Percentiles rank a stretch among this genome's conserved stretches.
Evolutionary conservation across 2,329 filamentous ascomycete genomes (phyloP).

Genomic region (Trichoderma citrinoviride): DNA sequence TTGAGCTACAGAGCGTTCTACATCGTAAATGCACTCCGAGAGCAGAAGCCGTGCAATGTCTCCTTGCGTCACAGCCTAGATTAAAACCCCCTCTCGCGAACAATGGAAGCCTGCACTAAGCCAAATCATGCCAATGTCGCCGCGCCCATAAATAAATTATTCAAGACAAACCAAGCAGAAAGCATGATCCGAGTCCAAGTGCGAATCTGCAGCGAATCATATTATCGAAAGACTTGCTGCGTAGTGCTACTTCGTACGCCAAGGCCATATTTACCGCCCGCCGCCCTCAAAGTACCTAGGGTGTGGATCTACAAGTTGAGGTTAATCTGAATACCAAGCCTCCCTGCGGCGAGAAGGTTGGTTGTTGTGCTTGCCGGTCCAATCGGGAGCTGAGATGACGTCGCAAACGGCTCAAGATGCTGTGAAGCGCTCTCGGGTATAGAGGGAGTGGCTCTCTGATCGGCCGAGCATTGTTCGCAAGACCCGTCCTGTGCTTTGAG

Average conservation of each 20-base stretch:
- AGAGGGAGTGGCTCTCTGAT: neutral
- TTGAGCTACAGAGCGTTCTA: neutral
- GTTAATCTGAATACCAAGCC: neutral
- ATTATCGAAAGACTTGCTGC: neutral
- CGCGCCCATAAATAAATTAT: neutral
- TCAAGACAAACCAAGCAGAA: constrained; percentile 2
- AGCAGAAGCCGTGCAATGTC: neutral
- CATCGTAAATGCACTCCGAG: neutral
- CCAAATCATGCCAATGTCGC: neutral
- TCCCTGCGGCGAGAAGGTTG: neutral
- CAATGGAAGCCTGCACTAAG: neutral
- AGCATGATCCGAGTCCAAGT: neutral
- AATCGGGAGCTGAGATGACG: constrained; percentile 11
- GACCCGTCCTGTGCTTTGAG: neutral
- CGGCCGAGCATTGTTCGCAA: neutral
- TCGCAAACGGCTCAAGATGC: neutral
- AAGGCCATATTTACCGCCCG: neutral
- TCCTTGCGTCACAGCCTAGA: constrained; percentile 10
- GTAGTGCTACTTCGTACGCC: neutral
- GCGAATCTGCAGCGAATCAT: neutral
- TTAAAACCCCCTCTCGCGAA: neutral
- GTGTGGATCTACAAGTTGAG: constrained; percentile 1
- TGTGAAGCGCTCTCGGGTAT: neutral
- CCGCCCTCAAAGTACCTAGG: neutral
- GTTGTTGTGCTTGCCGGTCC: constrained; percentile 7